These are phyloP conservation scores for Dipodascopsis uninucleata DNA, from an alignment of 805 yeast species.

Conservation along the genomic window DNA sequence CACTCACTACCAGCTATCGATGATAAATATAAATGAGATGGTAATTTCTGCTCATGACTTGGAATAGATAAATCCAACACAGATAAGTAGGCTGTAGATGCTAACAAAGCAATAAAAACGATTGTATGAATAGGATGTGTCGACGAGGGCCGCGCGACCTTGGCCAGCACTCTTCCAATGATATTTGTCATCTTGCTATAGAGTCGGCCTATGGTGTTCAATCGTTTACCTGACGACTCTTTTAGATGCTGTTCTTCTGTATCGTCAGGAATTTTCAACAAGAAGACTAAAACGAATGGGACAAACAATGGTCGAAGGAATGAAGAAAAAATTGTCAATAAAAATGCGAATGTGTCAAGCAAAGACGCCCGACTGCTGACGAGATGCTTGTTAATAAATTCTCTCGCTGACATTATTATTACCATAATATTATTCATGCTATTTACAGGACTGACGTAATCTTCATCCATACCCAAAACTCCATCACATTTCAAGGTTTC, in stretches of 20 bases:
- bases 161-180: conserved; percentile 17
- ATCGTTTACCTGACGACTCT: too few relatives aligned
- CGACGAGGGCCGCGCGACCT: conserved; percentile 23
- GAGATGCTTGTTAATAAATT: too few relatives aligned
- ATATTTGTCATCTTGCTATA: conserved; percentile 10
- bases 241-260: neutral
- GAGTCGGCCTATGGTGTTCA: too few relatives aligned
- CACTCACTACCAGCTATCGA: conserved; percentile 45
- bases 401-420: too few relatives aligned
- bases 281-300: neutral
- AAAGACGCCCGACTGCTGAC: too few relatives aligned
- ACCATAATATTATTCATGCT: too few relatives aligned
- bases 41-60: conserved; percentile 18
- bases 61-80: conserved; percentile 44
- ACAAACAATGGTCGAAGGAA: neutral
- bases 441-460: too few relatives aligned
- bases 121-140: conserved; percentile 78
- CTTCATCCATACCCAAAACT: too few relatives aligned
- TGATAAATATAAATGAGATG: conserved; percentile 36
- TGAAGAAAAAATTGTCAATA: neutral
- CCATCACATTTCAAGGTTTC: too few relatives aligned
- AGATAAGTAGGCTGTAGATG: conserved; percentile 76
- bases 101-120: conserved; percentile 63
- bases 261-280: neutral
- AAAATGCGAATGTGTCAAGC: too few relatives aligned